Base-by-base conservation (phyloP, 1,139 yeast species). In the Candida buenavistaensis region DNA sequence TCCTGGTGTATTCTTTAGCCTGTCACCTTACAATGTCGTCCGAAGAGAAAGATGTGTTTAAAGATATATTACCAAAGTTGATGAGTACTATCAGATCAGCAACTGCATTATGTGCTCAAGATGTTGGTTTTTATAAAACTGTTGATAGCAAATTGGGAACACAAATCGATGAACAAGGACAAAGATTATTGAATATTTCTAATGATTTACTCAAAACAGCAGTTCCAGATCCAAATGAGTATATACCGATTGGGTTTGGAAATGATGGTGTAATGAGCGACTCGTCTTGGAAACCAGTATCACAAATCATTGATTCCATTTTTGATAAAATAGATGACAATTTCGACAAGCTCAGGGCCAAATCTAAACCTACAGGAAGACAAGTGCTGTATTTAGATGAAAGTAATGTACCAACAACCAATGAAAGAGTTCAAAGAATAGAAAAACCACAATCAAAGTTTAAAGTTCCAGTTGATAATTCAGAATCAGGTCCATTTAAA, bases 381-480 rank as follows among this genome's bases (percentile, higher is more conserved):
- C 32, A 35, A 14, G 36, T 37, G 30, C 41, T 40, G 27, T 43
- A 46, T 26, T 33, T 43, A 10, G 44, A 36, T 12, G 48, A 47
- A 5, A 46, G 45, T 4, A 40, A 30, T 10, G 45, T 43, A 3
- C 37, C 37, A 14, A 36, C 34, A 8, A 33, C 38, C 30, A 41
- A 40, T 15, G 57, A 54, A 27, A 52, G 51, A n/a, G 51, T 57
- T 1, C 65, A 64, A 41, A 66, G 72, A 36, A 60, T 80, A 16
- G 59, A 57, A 1, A 89, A 89, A 50, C 98, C 98, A 0, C 98
- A 92, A 54, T 45, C 67, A 4, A 46, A 60, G 5, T 92, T 90
- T 55, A 55, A 62, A 16, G 60, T 54, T 0, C 68, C 77, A 1
- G 68, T 88, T 4, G 89, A 90, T 53, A 92, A 88, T 52, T 56